These are phyloP conservation scores for Linnemannia zychae DNA, from an alignment of 192 early-diverging fungal genomes.

Conservation along the genomic window DNA sequence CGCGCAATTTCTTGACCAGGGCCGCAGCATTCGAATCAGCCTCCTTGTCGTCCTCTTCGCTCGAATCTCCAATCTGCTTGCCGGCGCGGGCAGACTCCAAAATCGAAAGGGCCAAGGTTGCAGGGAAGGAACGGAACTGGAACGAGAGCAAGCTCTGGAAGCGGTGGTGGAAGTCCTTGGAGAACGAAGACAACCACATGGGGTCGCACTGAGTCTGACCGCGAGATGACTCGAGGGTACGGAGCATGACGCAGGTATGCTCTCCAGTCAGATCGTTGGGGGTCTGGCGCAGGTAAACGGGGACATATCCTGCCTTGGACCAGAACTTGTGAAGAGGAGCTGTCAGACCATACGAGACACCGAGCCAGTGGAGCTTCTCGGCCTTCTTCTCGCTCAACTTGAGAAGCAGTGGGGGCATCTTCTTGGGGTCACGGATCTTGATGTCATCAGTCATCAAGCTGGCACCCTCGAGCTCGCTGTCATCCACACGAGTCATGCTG, in stretches of 20 bases:
- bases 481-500: slow-evolving; percentile 62
- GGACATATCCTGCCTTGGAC: slow-evolving; percentile 90
- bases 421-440: slow-evolving; percentile 85
- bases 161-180: slow-evolving; percentile 91
- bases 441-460: slow-evolving; percentile 78
- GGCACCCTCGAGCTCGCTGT: slow-evolving; percentile 64
- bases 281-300: slow-evolving; percentile 97
- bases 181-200: slow-evolving; percentile 91
- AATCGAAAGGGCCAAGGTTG: slow-evolving; percentile 86
- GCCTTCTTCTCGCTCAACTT: slow-evolving; percentile 85
- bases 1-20: slow-evolving; percentile 42
- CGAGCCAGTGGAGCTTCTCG: slow-evolving; percentile 92
- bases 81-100: slow-evolving; percentile 80
- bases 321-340: slow-evolving; percentile 94
- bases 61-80: slow-evolving; percentile 45
- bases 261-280: slow-evolving; percentile 98
- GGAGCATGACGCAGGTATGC: slow-evolving; percentile 98
- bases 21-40: background rate
- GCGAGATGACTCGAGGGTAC: slow-evolving; percentile 70
- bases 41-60: slow-evolving; percentile 14
- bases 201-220: slow-evolving; percentile 64
- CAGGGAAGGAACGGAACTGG: slow-evolving; percentile 87
- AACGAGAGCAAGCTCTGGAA: slow-evolving; percentile 92
- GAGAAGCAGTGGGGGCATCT: slow-evolving; percentile 94
- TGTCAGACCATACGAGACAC: slow-evolving; percentile 96